phyloP scores from a whole-genome alignment of 192 early-diverging fungal genomes.

The Dimargaris verticillata region DNA sequence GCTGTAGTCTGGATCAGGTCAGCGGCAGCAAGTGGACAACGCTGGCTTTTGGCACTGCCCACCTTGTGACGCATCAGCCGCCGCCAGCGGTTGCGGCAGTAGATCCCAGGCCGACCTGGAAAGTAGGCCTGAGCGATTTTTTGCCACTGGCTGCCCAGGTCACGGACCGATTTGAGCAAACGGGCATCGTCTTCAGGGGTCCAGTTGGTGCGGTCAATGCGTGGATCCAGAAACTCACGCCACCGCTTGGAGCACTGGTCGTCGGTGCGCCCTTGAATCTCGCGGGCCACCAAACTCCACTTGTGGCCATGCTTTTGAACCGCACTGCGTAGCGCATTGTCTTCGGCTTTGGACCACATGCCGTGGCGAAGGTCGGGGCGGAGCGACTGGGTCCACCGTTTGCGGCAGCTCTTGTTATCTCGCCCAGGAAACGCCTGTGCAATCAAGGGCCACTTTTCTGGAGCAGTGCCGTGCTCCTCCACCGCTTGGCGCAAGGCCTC shows the following conservation, averaged over 20 bases:
- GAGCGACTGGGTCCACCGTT: conserved; percentile 67
- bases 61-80: conserved; percentile 42
- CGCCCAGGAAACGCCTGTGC: conserved; percentile 56
- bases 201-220: conserved; percentile 57
- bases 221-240: conserved; percentile 72
- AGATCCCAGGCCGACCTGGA: conserved; percentile 53
- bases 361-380: conserved; percentile 59
- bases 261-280: conserved; percentile 62
- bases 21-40: too few species aligned
- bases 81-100: conserved; percentile 67
- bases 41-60: conserved; percentile 11
- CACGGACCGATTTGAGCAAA: conserved; percentile 39
- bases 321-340: conserved; percentile 47
- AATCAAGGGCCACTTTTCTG: conserved; percentile 63
- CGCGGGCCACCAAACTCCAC: conserved; percentile 70
- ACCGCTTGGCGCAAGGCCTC: conserved; percentile 53
- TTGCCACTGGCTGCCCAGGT: conserved; percentile 64
- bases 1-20: too few species aligned
- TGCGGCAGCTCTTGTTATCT: conserved; percentile 69
- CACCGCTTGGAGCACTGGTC: conserved; percentile 85
- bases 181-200: conserved; percentile 44
- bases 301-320: conserved; percentile 50
- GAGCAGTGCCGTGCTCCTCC: conserved; percentile 48
- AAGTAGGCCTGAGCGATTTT: conserved; percentile 50
- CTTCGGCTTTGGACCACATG: conserved; percentile 68